A percentile compares a stretch with the other conserved stretches of the same genome.
These are phyloP conservation scores for Solanum chmielewskii DNA, from an alignment of 257 asterid species.

Conservation along the genomic window DNA sequence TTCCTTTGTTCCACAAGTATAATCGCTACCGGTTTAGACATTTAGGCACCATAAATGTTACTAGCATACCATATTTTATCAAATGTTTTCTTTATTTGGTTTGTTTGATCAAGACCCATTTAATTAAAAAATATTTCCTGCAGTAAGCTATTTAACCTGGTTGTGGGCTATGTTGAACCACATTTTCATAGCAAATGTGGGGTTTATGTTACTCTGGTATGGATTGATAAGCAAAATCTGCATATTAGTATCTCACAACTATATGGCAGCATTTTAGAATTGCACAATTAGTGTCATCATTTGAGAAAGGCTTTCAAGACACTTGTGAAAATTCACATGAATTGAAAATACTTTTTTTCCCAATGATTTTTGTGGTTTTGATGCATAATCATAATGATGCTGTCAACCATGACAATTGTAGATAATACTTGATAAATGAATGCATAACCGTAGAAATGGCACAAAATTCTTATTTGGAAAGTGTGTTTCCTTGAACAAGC, in stretches of 20 bases:
- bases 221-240: background rate
- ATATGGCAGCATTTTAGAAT: background rate
- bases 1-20: background rate
- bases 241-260: background rate
- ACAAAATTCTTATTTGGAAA: background rate
- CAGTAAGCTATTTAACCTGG: background rate
- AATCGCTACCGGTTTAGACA: background rate
- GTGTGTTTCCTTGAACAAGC: background rate
- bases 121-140: background rate
- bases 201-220: background rate
- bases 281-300: background rate
- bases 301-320: background rate
- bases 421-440: background rate
- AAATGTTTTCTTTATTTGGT: background rate
- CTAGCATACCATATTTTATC: background rate
- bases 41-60: background rate
- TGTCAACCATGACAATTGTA: background rate
- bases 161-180: background rate
- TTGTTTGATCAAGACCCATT: background rate
- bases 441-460: background rate
- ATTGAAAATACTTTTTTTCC: background rate
- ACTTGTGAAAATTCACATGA: background rate
- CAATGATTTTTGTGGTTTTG: background rate
- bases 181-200: background rate
- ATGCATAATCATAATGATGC: background rate